Conservation (phyloP, 1,139 yeast genomes). For the Pneumocystis carinii region DNA sequence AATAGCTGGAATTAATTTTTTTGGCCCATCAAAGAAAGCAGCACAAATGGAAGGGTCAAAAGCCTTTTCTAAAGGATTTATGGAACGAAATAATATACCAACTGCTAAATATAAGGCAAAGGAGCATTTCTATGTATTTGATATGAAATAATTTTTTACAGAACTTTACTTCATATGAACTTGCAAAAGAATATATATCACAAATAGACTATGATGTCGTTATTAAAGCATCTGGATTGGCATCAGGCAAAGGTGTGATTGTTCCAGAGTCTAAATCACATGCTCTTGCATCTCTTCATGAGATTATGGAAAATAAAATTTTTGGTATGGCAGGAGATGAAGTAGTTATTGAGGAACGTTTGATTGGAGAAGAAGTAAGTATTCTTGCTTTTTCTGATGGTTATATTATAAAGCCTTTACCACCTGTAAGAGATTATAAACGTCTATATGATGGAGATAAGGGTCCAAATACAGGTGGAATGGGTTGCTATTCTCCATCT, state of each 20-base stretch:
- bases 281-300: constrained; percentile 69
- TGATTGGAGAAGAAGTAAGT: constrained; percentile 94
- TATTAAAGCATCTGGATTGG: constrained; percentile 93
- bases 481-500: constrained; percentile 99
- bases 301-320: constrained; percentile 76
- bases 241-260: constrained; percentile 97
- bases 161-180: constrained; percentile 61
- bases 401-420: constrained; percentile 75
- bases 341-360: constrained; percentile 87
- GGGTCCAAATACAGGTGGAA: constrained; percentile 96
- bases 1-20: constrained; percentile 78
- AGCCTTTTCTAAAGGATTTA: constrained; percentile 83
- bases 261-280: constrained; percentile 76
- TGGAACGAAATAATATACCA: constrained; percentile 83
- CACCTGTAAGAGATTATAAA: constrained; percentile 97
- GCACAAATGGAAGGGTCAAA: constrained; percentile 96
- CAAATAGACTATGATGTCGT: constrained; percentile 64
- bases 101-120: constrained; percentile 63
- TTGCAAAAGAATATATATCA: constrained; percentile 57
- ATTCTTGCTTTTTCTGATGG: constrained; percentile 90
- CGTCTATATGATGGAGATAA: constrained; percentile 84
- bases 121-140: neutral
- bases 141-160: neutral
- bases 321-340: constrained; percentile 88
- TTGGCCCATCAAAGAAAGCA: constrained; percentile 85